phyloP scores from a whole-genome alignment of 2,329 filamentous ascomycete genomes.

The Nothophoma quercina region DNA sequence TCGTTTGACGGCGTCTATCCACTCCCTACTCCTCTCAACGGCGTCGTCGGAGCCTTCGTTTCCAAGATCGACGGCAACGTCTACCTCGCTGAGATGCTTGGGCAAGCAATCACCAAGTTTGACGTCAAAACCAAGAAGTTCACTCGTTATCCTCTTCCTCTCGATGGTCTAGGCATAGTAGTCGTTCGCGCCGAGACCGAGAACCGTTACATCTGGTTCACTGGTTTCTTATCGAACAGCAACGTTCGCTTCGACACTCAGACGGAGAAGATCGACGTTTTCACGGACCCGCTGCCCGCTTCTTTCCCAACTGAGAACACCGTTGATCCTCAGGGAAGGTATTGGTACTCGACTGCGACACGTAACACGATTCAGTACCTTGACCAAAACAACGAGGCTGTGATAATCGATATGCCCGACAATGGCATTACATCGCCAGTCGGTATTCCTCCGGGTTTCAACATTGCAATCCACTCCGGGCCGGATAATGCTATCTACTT shows the following conservation, averaged over 20 bases:
- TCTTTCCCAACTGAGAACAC: conserved; percentile 20
- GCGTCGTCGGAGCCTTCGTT: conserved; percentile 13
- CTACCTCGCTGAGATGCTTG: conserved; percentile 19
- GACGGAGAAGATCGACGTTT: conserved; percentile 20
- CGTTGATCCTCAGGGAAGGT: conserved; percentile 13
- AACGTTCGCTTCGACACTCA: conserved; percentile 21
- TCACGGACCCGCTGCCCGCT: conserved; percentile 13
- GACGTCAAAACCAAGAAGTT: conserved; percentile 15
- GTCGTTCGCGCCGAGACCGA: conserved; percentile 18
- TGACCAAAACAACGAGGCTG: conserved; percentile 14
- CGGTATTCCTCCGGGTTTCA: conserved; percentile 16
- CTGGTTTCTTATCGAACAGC: conserved; percentile 20
- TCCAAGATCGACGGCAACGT: conserved; percentile 20
- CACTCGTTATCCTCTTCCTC: conserved; percentile 17
- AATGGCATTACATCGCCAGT: conserved; percentile 17
- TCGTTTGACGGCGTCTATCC: conserved; percentile 19
- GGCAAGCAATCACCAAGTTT: conserved; percentile 20
- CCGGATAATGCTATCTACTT: conserved; percentile 23
- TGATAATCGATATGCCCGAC: conserved; percentile 22
- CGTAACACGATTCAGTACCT: conserved; percentile 22
- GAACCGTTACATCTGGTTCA: conserved; percentile 20
- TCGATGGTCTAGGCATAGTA: conserved; percentile 11
- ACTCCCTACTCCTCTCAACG: conserved; percentile 18
- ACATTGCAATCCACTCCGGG: conserved; percentile 20
- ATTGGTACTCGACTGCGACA: conserved; percentile 22